Percentiles rank a stretch among this genome's conserved stretches.
These are phyloP conservation scores for Carex kokanica DNA, from an alignment of 176 grass and related monocot genomes.

Conservation along the genomic window DNA sequence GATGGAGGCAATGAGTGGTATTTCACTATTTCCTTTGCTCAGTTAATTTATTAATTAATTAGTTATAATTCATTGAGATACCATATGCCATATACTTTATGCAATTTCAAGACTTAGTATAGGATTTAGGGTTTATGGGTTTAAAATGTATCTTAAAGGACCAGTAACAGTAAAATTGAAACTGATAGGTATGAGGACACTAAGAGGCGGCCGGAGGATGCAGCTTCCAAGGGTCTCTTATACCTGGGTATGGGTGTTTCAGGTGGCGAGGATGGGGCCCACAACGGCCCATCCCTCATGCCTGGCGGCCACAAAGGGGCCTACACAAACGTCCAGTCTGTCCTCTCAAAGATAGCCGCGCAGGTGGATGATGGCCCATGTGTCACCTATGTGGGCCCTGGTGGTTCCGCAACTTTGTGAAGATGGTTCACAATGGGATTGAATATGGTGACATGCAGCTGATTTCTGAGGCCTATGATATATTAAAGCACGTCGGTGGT, in stretches of 20 bases:
- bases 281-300: constrained; percentile 82
- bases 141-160: not conserved
- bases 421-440: constrained; percentile 93
- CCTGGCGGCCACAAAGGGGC: constrained; percentile 60
- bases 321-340: constrained; percentile 59
- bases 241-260: constrained; percentile 97
- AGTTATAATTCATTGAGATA: not conserved
- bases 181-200: constrained; percentile 64
- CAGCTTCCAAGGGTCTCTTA: constrained; percentile 43
- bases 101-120: not conserved
- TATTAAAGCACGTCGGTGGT: constrained; percentile 50
- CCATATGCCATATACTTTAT: not conserved
- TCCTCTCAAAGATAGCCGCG: constrained; percentile 51
- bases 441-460: constrained; percentile 91
- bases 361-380: constrained; percentile 85
- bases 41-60: not conserved
- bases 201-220: constrained; percentile 55
- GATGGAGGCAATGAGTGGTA: constrained; percentile 82
- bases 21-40: not conserved
- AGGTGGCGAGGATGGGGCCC: constrained; percentile 69
- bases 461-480: constrained; percentile 72
- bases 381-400: constrained; percentile 69
- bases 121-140: not conserved
- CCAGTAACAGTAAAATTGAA: not conserved
- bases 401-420: constrained; percentile 79